phyloP scores from a whole-genome alignment of 129 eudicot genomes.

The Gnaphalium uliginosum region DNA sequence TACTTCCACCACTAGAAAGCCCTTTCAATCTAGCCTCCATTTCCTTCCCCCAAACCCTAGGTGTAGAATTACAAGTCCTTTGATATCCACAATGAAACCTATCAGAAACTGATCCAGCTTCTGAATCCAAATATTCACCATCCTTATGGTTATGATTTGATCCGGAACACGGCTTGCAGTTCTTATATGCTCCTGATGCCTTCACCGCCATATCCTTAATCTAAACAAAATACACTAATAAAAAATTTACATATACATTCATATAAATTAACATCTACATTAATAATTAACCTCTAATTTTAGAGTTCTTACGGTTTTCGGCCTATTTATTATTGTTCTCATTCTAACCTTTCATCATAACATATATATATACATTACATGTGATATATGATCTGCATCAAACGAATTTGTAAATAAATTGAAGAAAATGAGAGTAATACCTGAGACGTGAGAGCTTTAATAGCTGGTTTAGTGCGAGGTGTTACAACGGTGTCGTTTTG shows the following conservation, averaged over 20 bases:
- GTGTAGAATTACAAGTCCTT: constrained; percentile 60
- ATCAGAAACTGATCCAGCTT: constrained; percentile 51
- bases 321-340: not conserved
- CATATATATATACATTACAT: not conserved
- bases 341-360: not conserved
- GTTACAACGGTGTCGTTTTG: constrained; percentile 55
- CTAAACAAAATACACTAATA: constrained; percentile 31
- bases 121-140: constrained; percentile 55
- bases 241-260: not conserved
- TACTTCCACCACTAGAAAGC: constrained; percentile 76
- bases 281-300: not conserved
- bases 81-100: constrained; percentile 52
- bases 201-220: constrained; percentile 90
- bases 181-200: constrained; percentile 81
- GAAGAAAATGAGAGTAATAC: constrained; percentile 22
- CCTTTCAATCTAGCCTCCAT: constrained; percentile 82
- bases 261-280: not conserved
- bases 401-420: not conserved
- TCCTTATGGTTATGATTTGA: constrained; percentile 40
- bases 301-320: not conserved
- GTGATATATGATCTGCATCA: not conserved
- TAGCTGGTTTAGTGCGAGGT: constrained; percentile 69
- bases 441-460: constrained; percentile 76
- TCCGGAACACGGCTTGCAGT: constrained; percentile 89
- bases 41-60: constrained; percentile 76